Conservation (phyloP, 768 basidiomycete species). For the Serendipita sp. region DNA sequence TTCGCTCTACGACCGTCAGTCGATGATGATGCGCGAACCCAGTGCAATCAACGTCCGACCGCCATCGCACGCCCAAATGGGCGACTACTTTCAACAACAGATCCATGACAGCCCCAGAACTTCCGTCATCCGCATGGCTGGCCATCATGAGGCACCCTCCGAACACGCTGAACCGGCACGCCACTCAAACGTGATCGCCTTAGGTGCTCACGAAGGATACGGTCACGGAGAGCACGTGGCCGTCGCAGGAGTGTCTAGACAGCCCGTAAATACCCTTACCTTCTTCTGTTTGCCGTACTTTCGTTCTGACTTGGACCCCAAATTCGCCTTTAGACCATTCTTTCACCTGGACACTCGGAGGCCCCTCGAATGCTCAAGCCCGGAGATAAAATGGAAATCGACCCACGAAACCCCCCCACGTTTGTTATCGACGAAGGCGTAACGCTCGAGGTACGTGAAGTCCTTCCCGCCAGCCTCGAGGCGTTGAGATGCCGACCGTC, state of each 20-base stretch:
- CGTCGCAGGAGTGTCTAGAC: not conserved
- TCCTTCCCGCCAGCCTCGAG: not conserved
- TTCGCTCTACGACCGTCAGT: not conserved
- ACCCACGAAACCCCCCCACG: not conserved
- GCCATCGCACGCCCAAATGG: not conserved
- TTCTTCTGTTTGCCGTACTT: not conserved
- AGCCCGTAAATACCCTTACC: not conserved
- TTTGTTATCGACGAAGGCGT: conserved; percentile 6
- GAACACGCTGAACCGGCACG: conserved; percentile 5
- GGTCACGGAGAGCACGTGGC: not conserved
- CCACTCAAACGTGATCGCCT: not conserved
- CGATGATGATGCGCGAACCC: not conserved
- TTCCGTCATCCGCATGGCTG: not conserved
- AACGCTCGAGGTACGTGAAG: not conserved
- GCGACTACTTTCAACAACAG: conserved; percentile 1
- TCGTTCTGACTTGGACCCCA: not conserved
- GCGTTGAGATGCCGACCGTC: not conserved
- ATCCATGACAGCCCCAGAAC: not conserved
- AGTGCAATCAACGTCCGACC: conserved; percentile 5
- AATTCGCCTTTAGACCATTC: not conserved
- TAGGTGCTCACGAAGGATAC: not conserved
- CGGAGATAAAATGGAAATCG: conserved; percentile 6
- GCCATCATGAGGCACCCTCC: not conserved
- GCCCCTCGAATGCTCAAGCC: conserved; percentile 3
- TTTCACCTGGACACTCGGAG: not conserved